Base-by-base conservation (phyloP, 345 rosid species). In the Eucalyptus sp. region DNA sequence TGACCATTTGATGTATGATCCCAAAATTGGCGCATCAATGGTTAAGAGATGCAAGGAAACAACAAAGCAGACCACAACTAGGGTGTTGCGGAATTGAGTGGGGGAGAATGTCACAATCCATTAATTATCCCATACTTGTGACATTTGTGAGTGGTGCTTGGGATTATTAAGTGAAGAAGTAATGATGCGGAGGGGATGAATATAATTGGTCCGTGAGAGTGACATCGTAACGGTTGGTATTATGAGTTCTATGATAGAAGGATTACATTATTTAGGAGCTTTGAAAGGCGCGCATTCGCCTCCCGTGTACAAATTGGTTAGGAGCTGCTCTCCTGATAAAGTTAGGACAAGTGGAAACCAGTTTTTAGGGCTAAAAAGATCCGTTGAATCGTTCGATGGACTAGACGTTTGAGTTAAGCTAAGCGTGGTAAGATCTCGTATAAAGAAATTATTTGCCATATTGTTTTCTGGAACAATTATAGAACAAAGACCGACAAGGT, bases 291-390 rank as follows among this genome's bases (percentile, higher is more conserved):
- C n/a, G 0, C 4, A 4, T 52, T 52, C 1, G 2, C 1, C 24
- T 18, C 10, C 0, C 0, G 1, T 52, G 0, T 7, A 52, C 4
- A 52, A 18, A 52, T 0, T 52, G 1, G 1, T 17, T 3, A 52
- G 2, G 0, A 52, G 0, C 0, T 0, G 1, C 24, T 7, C 10
- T 52, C 56, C 0, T 18, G 1, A 52, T 52, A 3, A 52, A 1
- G 0, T 52, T 52, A 52, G 56, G 10, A 0, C 24, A 52, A 52
- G 8, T 8, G 1, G 0, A 51, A 51, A 51, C 4, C 0, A 16
- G 20, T 16, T 16, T 20, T 51, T 51, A 16, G 18, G 9, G 56
- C 2, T 52, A 52, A 52, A 52, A 52, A 18, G 0, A 52, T 52
- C 0, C 1, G 10, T 0, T 52, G 2, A 52, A 22, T 52, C 4